These are phyloP conservation scores for Rosa lucieae DNA, from an alignment of 306 rosid species.

Conservation along the genomic window DNA sequence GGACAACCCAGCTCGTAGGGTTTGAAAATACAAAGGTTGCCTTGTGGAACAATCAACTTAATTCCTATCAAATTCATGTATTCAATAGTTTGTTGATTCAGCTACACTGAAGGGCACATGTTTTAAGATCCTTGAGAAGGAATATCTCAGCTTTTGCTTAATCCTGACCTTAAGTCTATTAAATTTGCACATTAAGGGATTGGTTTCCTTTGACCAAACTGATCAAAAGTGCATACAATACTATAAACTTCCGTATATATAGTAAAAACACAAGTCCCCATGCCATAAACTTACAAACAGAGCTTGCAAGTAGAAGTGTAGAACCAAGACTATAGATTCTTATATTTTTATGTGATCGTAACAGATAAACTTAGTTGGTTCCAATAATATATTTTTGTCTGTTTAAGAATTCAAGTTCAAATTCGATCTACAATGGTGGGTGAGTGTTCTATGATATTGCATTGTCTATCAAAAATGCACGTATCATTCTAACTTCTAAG, in stretches of 20 bases:
- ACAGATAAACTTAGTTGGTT: too few species aligned
- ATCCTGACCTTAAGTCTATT: not conserved
- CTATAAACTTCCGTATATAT: not conserved
- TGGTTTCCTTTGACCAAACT: not conserved
- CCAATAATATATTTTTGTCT: too few species aligned
- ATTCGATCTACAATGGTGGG: too few species aligned
- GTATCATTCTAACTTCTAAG: too few species aligned
- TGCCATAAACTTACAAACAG: not conserved
- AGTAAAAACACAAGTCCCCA: not conserved
- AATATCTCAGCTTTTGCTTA: constrained; percentile 10
- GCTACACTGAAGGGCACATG: constrained; percentile 34
- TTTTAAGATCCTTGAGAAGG: constrained; percentile 1
- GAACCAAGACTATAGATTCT: not conserved
- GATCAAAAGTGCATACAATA: not conserved
- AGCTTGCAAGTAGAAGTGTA: not conserved
- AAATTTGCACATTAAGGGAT: not conserved
- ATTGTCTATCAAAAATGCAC: too few species aligned
- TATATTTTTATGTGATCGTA: too few species aligned
- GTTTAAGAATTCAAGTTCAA: too few species aligned
- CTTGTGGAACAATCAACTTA: constrained; percentile 42
- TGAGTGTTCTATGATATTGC: too few species aligned
- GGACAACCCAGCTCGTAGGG: constrained; percentile 4
- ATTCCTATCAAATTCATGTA: constrained; percentile 24
- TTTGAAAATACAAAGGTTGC: constrained; percentile 23
- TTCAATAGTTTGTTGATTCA: constrained; percentile 22